Conservation (phyloP, 23 red algal species). For the Pyropia haitanensis region DNA sequence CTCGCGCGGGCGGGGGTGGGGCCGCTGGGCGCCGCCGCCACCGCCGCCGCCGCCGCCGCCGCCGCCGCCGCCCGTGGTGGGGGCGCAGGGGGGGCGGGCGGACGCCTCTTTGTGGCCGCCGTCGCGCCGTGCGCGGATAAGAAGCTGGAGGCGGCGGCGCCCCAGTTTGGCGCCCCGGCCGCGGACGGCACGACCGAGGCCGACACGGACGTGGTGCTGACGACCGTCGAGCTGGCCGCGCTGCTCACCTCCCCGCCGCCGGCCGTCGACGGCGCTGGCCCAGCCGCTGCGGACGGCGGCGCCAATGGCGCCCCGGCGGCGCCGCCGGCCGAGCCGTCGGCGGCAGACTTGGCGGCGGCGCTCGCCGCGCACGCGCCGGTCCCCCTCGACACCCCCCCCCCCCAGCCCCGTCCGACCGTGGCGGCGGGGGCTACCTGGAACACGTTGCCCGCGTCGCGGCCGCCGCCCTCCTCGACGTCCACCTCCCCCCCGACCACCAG, state of each 20-base stretch:
- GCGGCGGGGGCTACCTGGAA: conserved; percentile 39
- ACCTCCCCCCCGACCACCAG: conserved; percentile 1
- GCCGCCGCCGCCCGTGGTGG: conserved; percentile 8
- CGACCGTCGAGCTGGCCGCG: conserved; percentile 50
- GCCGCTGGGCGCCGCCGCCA: too few relatives aligned
- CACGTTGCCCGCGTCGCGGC: conserved; percentile 46
- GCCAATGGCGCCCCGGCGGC: too few relatives aligned
- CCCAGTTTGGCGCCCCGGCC: conserved; percentile 22
- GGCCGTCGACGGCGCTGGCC: too few relatives aligned
- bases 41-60: too few relatives aligned
- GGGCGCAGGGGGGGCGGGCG: conserved; percentile 7
- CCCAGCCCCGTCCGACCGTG: too few relatives aligned
- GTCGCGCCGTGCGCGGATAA: conserved; percentile 80
- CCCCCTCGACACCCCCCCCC: too few relatives aligned
- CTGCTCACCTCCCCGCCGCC: conserved; percentile 6
- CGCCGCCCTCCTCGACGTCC: conserved; percentile 24
- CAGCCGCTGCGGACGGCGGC: too few relatives aligned
- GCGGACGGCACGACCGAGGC: not conserved
- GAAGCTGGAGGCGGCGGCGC: conserved; percentile 63
- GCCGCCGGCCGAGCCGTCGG: too few relatives aligned
- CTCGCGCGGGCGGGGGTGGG: too few relatives aligned
- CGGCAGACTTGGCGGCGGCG: too few relatives aligned
- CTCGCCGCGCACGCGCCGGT: too few relatives aligned
- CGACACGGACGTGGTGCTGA: conserved; percentile 57
- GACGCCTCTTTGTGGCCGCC: conserved; percentile 15